Conservation (phyloP, 2,329 filamentous ascomycete genomes). For the Zelopaecilomyces penicillatus region DNA sequence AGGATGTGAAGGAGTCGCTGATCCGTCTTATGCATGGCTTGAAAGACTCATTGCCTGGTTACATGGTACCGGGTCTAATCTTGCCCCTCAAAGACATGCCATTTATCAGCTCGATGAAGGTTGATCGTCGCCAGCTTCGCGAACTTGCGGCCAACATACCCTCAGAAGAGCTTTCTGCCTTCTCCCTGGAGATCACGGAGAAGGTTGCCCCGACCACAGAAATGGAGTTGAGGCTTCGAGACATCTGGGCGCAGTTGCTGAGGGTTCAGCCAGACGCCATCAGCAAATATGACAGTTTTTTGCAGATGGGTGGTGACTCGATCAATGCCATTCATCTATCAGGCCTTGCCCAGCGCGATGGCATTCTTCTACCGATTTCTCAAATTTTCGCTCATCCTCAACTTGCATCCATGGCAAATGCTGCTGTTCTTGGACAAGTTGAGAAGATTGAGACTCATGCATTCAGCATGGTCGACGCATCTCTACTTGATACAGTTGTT, state of each 20-base stretch:
- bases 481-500: not conserved
- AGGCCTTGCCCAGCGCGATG: not conserved
- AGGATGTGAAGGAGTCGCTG: not conserved
- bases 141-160: not conserved
- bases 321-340: slow-evolving; percentile 14
- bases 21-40: not conserved
- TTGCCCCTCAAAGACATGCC: slow-evolving; percentile 16
- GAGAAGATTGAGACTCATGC: not conserved
- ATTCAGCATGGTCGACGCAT: not conserved
- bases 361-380: not conserved
- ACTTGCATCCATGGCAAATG: not conserved
- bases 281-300: slow-evolving; percentile 24
- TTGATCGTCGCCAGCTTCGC: slow-evolving; percentile 7
- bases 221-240: slow-evolving; percentile 1
- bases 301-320: slow-evolving; percentile 35
- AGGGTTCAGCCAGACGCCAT: not conserved
- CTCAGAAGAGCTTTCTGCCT: not conserved
- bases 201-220: slow-evolving; percentile 6
- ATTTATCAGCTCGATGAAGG: slow-evolving; percentile 11
- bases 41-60: slow-evolving; percentile 15
- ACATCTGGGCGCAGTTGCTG: slow-evolving; percentile 5
- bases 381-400: slow-evolving; percentile 2
- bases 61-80: slow-evolving; percentile 27
- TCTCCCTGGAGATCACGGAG: not conserved
- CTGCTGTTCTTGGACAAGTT: not conserved